Evolutionary conservation across 2,329 filamentous ascomycete genomes (phyloP).

Genomic region (Verticillium alfalfae): DNA sequence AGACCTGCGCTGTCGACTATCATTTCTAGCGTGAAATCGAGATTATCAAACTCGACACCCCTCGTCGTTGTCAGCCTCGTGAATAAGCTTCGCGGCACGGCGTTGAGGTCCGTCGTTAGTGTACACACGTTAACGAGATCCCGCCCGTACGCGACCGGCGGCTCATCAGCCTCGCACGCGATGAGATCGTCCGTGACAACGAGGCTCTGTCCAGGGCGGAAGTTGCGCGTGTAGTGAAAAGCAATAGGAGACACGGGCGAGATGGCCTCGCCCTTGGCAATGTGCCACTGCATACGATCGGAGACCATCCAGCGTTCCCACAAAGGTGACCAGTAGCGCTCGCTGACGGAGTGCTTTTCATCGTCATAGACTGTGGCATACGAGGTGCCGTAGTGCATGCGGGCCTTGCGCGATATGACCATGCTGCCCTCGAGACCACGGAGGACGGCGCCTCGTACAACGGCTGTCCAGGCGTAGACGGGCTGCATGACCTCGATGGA

Average conservation of each 20-base stretch:
- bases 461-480: slow-evolving; percentile 76
- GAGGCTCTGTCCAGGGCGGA: slow-evolving; percentile 70
- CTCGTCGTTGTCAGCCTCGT: slow-evolving; percentile 72
- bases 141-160: slow-evolving; percentile 53
- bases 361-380: slow-evolving; percentile 80
- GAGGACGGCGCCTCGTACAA: slow-evolving; percentile 71
- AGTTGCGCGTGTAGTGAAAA: slow-evolving; percentile 83
- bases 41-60: slow-evolving; percentile 74
- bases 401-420: slow-evolving; percentile 67
- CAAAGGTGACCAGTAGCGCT: slow-evolving; percentile 73
- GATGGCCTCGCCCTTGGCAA: slow-evolving; percentile 71
- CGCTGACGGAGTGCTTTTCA: slow-evolving; percentile 64
- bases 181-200: slow-evolving; percentile 77
- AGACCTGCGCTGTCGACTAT: slow-evolving; percentile 72
- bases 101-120: slow-evolving; percentile 72
- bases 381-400: slow-evolving; percentile 75
- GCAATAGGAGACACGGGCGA: slow-evolving; percentile 70
- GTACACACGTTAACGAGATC: slow-evolving; percentile 71
- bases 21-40: slow-evolving; percentile 81
- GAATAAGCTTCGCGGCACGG: slow-evolving; percentile 68
- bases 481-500: slow-evolving; percentile 78
- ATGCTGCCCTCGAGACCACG: slow-evolving; percentile 72
- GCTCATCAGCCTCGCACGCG: slow-evolving; percentile 64
- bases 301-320: slow-evolving; percentile 83
- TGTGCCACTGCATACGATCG: slow-evolving; percentile 82